phyloP scores from a whole-genome alignment of 108 stramenopile genomes.

The Heterococcus sp. region DNA sequence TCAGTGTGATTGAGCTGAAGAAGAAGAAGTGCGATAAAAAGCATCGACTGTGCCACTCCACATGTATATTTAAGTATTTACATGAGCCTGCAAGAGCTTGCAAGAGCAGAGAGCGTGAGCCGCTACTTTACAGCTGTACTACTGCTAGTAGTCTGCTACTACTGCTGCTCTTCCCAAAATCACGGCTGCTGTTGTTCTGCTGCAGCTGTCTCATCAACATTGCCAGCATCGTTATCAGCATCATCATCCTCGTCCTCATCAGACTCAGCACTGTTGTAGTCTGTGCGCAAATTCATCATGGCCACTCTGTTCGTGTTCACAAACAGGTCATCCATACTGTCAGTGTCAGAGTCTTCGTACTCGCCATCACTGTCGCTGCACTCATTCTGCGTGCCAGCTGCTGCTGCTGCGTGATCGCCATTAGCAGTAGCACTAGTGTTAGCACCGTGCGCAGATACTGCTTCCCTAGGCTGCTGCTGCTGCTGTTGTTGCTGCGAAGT shows the following conservation, averaged over 20 bases:
- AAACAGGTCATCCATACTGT: conserved; percentile 36
- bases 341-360: conserved; percentile 8
- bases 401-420: neutral
- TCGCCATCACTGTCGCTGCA: conserved; percentile 10
- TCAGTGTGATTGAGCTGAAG: too few relatives aligned
- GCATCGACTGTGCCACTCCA: too few relatives aligned
- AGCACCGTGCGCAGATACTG: neutral
- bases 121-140: too few relatives aligned
- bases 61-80: too few relatives aligned
- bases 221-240: conserved; percentile 10
- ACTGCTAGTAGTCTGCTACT: too few relatives aligned
- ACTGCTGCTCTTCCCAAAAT: too few relatives aligned
- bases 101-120: too few relatives aligned
- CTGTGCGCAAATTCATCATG: conserved; percentile 28
- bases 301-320: conserved; percentile 45
- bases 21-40: too few relatives aligned
- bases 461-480: neutral
- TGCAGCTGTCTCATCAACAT: conserved; percentile 20
- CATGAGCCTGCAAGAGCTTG: too few relatives aligned
- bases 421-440: neutral
- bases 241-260: conserved; percentile 51
- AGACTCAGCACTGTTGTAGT: too few relatives aligned
- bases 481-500: neutral
- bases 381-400: neutral
- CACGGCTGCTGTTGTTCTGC: too few relatives aligned